A percentile compares a stretch with the other conserved stretches of the same genome.
Conservation (phyloP, 1,139 yeast genomes). For the Debaryomycetaceae sp. region DNA sequence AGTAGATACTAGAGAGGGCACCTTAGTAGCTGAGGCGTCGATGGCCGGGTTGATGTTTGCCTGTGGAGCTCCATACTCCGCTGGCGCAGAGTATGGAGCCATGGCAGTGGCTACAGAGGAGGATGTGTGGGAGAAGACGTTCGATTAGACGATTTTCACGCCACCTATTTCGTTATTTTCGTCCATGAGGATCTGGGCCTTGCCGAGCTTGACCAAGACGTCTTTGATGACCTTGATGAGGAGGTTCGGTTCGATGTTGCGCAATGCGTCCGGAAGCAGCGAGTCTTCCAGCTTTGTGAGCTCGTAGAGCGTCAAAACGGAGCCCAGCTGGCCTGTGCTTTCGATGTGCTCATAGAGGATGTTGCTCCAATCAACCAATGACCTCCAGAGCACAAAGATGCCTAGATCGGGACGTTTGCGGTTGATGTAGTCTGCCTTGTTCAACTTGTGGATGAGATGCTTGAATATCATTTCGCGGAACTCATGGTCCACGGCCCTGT, state of each 20-base stretch:
- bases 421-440: conserved; percentile 51
- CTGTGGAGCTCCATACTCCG: not conserved
- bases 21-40: not conserved
- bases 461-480: conserved; percentile 55
- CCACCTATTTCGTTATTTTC: conserved; percentile 60
- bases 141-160: conserved; percentile 51
- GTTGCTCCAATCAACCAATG: conserved; percentile 75
- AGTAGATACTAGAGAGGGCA: not conserved
- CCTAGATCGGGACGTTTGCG: conserved; percentile 41
- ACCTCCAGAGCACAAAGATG: conserved; percentile 64
- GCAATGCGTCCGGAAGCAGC: conserved; percentile 54
- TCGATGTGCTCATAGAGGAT: conserved; percentile 48
- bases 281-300: conserved; percentile 62
- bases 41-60: not conserved
- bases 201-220: conserved; percentile 60
- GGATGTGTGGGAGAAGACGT: not conserved
- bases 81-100: not conserved
- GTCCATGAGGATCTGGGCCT: conserved; percentile 62
- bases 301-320: conserved; percentile 81
- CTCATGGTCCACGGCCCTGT: conserved; percentile 52
- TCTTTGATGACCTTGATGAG: conserved; percentile 53
- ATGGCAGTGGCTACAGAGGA: not conserved
- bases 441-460: conserved; percentile 51
- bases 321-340: conserved; percentile 71
- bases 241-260: conserved; percentile 57